A percentile compares a stretch with the other conserved stretches of the same genome.
These are phyloP conservation scores for Leccinum pachyderme DNA, from an alignment of 1,284 basidiomycete species.

Conservation along the genomic window DNA sequence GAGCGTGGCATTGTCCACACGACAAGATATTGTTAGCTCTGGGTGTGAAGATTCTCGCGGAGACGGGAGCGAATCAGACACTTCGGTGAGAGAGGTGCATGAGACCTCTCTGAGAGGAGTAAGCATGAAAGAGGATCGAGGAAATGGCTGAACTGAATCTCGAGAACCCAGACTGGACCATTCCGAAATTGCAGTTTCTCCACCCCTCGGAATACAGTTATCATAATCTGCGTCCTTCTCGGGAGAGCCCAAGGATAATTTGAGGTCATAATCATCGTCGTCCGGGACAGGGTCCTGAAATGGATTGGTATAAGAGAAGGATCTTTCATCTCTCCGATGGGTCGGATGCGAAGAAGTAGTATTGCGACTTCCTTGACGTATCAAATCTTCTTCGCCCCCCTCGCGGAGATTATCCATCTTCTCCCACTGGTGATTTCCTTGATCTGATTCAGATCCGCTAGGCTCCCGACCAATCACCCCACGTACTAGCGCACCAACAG, in stretches of 20 bases:
- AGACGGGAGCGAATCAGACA: slow-evolving; percentile 26
- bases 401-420: slow-evolving; percentile 35
- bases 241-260: slow-evolving; percentile 11
- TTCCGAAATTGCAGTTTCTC: slow-evolving; percentile 26
- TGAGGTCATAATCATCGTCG: slow-evolving; percentile 20
- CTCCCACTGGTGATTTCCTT: slow-evolving; percentile 36
- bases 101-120: slow-evolving; percentile 29
- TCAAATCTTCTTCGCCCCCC: slow-evolving; percentile 17
- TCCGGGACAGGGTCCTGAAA: slow-evolving; percentile 28
- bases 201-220: slow-evolving; percentile 40
- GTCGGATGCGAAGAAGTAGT: slow-evolving; percentile 7
- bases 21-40: slow-evolving; percentile 29
- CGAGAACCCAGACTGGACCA: slow-evolving; percentile 26
- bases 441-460: slow-evolving; percentile 36
- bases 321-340: slow-evolving; percentile 15
- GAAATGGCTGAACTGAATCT: slow-evolving; percentile 27
- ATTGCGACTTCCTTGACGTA: slow-evolving; percentile 20
- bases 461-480: slow-evolving; percentile 34
- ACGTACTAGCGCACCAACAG: slow-evolving; percentile 44
- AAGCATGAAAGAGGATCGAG: slow-evolving; percentile 29
- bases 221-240: slow-evolving; percentile 25
- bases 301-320: slow-evolving; percentile 27
- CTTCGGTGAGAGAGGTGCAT: slow-evolving; percentile 21
- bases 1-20: slow-evolving; percentile 11
- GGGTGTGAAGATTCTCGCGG: slow-evolving; percentile 26